A percentile compares a stretch with the other conserved stretches of the same genome.
These are phyloP conservation scores for Crithidia fasciculata DNA, from an alignment of 208 protist species.

Conservation along the genomic window DNA sequence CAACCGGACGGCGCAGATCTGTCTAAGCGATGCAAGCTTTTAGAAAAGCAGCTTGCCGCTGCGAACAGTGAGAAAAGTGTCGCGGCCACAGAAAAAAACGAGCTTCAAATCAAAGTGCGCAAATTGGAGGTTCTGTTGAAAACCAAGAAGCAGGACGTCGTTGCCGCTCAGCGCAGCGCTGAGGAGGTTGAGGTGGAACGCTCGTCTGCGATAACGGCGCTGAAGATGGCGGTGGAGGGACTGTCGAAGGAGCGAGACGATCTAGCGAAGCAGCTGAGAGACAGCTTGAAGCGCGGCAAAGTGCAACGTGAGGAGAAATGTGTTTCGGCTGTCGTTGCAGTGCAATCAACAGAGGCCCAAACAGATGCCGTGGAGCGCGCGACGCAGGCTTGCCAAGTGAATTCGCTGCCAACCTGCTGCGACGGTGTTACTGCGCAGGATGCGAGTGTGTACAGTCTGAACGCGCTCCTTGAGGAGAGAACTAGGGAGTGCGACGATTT, in stretches of 20 bases:
- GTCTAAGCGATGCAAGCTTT: constrained; percentile 47
- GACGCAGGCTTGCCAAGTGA: constrained; percentile 26
- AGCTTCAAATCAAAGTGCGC: constrained; percentile 51
- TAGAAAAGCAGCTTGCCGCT: constrained; percentile 77
- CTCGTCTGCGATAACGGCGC: constrained; percentile 12
- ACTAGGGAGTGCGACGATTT: constrained; percentile 73
- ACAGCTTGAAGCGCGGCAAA: not conserved
- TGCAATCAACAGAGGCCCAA: constrained; percentile 3
- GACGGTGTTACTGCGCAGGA: not conserved
- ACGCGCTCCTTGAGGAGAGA: constrained; percentile 54
- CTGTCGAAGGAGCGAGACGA: constrained; percentile 26
- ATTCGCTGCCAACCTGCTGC: not conserved
- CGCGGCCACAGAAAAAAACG: constrained; percentile 58
- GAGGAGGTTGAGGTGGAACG: constrained; percentile 20
- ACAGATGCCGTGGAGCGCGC: constrained; percentile 19
- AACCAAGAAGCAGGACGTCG: constrained; percentile 40
- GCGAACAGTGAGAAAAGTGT: constrained; percentile 74
- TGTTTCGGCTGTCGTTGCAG: not conserved
- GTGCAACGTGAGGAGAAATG: constrained; percentile 4
- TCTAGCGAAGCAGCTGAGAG: not conserved
- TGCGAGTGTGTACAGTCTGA: constrained; percentile 13
- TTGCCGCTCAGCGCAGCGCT: constrained; percentile 32
- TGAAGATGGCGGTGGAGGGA: constrained; percentile 26
- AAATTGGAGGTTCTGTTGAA: constrained; percentile 61
- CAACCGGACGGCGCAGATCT: constrained; percentile 50